A percentile compares a stretch with the other conserved stretches of the same genome.
Conservation (phyloP, 1,284 basidiomycete genomes). For the Rhodotorula glutinis region DNA sequence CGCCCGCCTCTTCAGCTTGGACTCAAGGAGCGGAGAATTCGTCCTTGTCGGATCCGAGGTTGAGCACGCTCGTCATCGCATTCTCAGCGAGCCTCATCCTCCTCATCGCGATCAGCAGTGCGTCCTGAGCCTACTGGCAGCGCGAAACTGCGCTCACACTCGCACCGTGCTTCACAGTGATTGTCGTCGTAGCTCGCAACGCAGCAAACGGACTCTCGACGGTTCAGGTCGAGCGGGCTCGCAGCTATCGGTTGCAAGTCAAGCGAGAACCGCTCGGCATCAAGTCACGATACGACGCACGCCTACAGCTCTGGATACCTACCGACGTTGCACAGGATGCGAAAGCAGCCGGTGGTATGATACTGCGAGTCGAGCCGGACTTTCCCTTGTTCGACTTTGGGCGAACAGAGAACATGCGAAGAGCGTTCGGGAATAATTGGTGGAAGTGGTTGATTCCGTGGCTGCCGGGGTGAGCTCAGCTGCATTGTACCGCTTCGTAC, state of each 20-base stretch:
- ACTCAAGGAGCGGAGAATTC: constrained; percentile 14
- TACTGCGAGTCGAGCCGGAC: constrained; percentile 22
- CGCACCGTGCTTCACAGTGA: constrained; percentile 5
- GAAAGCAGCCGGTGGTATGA: neutral
- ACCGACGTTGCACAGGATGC: neutral
- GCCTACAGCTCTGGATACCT: constrained; percentile 27
- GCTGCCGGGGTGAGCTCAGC: neutral
- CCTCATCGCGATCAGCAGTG: constrained; percentile 26
- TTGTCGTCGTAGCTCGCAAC: constrained; percentile 22
- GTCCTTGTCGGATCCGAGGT: constrained; percentile 5
- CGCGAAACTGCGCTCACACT: accelerated
- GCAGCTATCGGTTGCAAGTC: constrained; percentile 1
- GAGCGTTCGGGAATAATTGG: constrained; percentile 25
- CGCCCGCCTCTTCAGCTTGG: constrained; percentile 2
- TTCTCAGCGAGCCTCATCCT: constrained; percentile 12
- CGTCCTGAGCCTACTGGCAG: neutral
- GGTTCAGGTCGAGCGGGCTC: constrained; percentile 29
- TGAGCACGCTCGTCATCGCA: constrained; percentile 21
- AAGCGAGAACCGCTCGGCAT: neutral
- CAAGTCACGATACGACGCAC: constrained; percentile 12
- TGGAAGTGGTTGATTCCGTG: constrained; percentile 18
- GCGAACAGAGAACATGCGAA: constrained; percentile 16
- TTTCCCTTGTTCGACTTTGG: constrained; percentile 31
- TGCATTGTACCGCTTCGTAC: neutral
- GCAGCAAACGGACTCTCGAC: constrained; percentile 14